Percentiles rank a stretch among this genome's conserved stretches.
phyloP scores from a whole-genome alignment of 2,329 filamentous ascomycete genomes.

The Phyllosticta citrichinensis region DNA sequence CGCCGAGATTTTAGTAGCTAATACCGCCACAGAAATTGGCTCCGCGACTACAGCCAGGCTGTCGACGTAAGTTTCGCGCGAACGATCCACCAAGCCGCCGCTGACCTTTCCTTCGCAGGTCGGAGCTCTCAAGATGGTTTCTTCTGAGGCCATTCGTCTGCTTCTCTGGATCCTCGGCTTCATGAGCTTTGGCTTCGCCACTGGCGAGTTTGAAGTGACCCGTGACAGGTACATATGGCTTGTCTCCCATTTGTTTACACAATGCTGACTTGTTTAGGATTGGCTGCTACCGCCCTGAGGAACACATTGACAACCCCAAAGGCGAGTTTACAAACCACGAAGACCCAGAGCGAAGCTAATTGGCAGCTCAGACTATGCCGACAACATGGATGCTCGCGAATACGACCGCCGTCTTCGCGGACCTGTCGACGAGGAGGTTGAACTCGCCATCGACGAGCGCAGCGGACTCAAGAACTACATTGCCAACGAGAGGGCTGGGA shows the following conservation, averaged over 20 bases:
- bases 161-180: slow-evolving; percentile 84
- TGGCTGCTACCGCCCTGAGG: slow-evolving; percentile 44
- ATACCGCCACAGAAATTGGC: slow-evolving; percentile 55
- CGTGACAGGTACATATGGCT: slow-evolving; percentile 44
- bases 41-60: slow-evolving; percentile 86
- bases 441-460: slow-evolving; percentile 64
- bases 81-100: background rate
- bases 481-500: slow-evolving; percentile 66
- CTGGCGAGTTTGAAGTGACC: slow-evolving; percentile 78
- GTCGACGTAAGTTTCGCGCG: slow-evolving; percentile 51
- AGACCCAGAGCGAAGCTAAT: background rate
- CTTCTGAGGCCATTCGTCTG: slow-evolving; percentile 81
- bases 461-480: slow-evolving; percentile 82
- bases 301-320: slow-evolving; percentile 72
- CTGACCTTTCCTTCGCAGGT: slow-evolving; percentile 28
- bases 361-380: slow-evolving; percentile 56
- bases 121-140: slow-evolving; percentile 82
- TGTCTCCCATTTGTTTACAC: background rate
- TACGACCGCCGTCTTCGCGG: slow-evolving; percentile 75
- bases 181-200: slow-evolving; percentile 76
- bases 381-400: slow-evolving; percentile 73
- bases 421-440: slow-evolving; percentile 66
- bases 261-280: background rate
- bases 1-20: background rate
- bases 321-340: background rate